Evolutionary conservation across 192 early-diverging fungal genomes (phyloP).

Genomic region (Rhizoclosmatium sp.): DNA sequence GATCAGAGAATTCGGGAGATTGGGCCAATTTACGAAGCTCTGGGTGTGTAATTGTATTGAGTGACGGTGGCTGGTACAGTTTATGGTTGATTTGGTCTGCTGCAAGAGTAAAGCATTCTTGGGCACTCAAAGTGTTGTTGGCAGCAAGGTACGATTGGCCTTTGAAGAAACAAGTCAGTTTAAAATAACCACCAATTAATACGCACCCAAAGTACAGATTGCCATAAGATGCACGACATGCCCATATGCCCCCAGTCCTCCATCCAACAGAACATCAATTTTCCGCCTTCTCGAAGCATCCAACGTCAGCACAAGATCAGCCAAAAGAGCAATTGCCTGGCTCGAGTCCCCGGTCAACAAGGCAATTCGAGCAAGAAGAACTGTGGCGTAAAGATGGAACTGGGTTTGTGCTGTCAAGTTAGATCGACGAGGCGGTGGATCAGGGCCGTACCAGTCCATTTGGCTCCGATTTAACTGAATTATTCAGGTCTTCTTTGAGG

Average conservation of each 20-base stretch:
- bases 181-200: background rate
- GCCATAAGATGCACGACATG: slow-evolving; percentile 24
- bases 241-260: background rate
- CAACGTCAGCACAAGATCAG: background rate
- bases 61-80: background rate
- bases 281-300: background rate
- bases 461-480: background rate
- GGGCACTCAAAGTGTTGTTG: background rate
- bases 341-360: background rate
- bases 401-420: background rate
- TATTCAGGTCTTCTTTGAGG: background rate
- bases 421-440: background rate
- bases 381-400: background rate
- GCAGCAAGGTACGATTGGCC: slow-evolving; percentile 12
- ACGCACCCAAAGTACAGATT: slow-evolving; percentile 8
- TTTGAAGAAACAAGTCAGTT: background rate
- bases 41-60: background rate
- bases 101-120: slow-evolving; percentile 13
- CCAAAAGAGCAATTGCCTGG: background rate
- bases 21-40: slow-evolving; percentile 10
- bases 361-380: slow-evolving; percentile 14
- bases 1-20: background rate
- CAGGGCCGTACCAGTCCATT: background rate
- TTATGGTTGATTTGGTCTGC: background rate
- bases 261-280: slow-evolving; percentile 11